Conservation (phyloP, 805 yeast species). For the Debaryomyces tyrocola region DNA sequence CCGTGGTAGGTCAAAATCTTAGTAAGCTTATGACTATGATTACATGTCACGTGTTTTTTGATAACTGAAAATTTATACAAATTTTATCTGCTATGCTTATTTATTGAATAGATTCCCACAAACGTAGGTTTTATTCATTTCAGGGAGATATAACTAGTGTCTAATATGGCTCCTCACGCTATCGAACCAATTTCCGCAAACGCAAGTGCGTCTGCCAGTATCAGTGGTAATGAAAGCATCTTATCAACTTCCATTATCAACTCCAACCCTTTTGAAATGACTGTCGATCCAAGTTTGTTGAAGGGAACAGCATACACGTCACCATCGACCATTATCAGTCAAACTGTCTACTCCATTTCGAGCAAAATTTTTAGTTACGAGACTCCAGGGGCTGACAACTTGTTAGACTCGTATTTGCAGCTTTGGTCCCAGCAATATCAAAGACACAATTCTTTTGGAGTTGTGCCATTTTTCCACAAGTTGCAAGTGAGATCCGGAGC, state of each 20-base stretch:
- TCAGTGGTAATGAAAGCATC: not conserved
- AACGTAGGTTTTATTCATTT: not conserved
- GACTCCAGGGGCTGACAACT: conserved; percentile 59
- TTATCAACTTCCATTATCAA: conserved; percentile 1
- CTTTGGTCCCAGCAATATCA: conserved; percentile 59
- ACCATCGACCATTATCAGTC: conserved; percentile 53
- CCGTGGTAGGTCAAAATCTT: not conserved
- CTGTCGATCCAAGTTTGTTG: conserved; percentile 55
- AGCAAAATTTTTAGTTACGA: conserved; percentile 68
- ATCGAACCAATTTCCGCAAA: conserved; percentile 4
- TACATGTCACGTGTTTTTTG: conserved; percentile 6
- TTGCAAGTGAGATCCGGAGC: conserved; percentile 84
- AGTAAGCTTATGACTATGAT: conserved; percentile 2
- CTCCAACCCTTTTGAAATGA: conserved; percentile 55
- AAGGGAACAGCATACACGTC: conserved; percentile 52
- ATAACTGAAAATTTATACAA: not conserved
- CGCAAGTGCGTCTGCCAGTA: conserved; percentile 3
- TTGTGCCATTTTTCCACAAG: conserved; percentile 60
- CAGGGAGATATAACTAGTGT: not conserved
- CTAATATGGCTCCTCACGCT: conserved; percentile 15
- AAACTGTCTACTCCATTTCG: conserved; percentile 53
- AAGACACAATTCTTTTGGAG: conserved; percentile 49
- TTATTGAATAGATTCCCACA: not conserved
- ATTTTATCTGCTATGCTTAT: not conserved
- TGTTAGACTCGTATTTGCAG: conserved; percentile 57